Evolutionary conservation across 352 stramenopile genomes (phyloP), one percentile per base, ranked within the genome.

Genomic region (Globisporangium rhizosaccharum): DNA sequence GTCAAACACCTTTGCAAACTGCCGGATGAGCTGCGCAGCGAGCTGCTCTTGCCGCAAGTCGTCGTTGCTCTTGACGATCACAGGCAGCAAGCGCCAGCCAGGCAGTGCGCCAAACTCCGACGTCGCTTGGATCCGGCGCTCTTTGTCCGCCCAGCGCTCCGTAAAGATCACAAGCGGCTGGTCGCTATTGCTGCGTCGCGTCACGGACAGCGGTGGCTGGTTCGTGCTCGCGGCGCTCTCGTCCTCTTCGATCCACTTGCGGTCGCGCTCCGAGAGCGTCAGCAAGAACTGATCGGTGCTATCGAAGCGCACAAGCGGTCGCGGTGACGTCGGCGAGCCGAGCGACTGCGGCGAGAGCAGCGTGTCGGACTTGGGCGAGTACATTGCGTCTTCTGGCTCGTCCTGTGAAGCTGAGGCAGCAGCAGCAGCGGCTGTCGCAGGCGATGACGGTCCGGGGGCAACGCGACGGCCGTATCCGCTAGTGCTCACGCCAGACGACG

Each of bases 1-100:
- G 55, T 92, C 75, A 65, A 99, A 99, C 53, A 98, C 90, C 17
- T 96, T 87, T 28, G 91, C 96, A 50, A 98, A 92, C 53, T 97
- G 85, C 51, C 72, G 73, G 62, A 99, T 98, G 1, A 99, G 71
- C 68, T 99, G 96, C 76, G 98, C 91, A 1, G 97, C 93, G 60
- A 99, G 96, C 44, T 98, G 92, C 72, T 99, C 97, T 70, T 99
- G 97, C 18, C 97, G 79, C 28, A 99, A 68, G 67, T 99, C 97
- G 67, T 99, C 97, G 62, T 99, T 98, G 46, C 90, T 98, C 75
- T 99, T 99, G 18, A 99, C 87, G 71, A 99, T 99, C 57, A 98
- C 91, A 41, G 88, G 87, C 23, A 94, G 67, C 41, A 98, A 73
- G 33, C 96, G 82, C 90, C 91, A 98, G 23, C 86, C 88, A 7